A percentile compares a stretch with the other conserved stretches of the same genome.
phyloP scores from a whole-genome alignment of 2,329 filamentous ascomycete genomes.

The Trichoderma gracile region DNA sequence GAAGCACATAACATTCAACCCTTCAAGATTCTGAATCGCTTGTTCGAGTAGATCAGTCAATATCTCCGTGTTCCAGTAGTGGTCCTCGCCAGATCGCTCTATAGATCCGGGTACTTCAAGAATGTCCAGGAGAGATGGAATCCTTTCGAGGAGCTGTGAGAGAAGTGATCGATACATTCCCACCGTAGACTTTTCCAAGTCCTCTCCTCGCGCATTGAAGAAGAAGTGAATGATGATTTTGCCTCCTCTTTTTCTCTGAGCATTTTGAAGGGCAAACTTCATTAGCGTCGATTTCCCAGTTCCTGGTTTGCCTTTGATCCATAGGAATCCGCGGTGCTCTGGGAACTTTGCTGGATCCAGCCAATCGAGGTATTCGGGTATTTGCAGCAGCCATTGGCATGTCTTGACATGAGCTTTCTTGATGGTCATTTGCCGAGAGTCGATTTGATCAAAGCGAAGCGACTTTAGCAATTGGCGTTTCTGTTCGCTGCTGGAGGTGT shows the following conservation, averaged over 20 bases:
- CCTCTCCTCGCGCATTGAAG: constrained; percentile 50
- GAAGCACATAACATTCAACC: constrained; percentile 34
- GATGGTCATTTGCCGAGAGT: constrained; percentile 41
- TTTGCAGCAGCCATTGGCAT: constrained; percentile 26
- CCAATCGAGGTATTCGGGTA: constrained; percentile 24
- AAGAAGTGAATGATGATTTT: constrained; percentile 46
- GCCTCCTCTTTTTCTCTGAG: neutral
- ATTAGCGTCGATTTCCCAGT: constrained; percentile 50
- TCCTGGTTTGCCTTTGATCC: constrained; percentile 50
- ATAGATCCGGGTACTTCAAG: constrained; percentile 52
- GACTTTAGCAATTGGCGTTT: constrained; percentile 32
- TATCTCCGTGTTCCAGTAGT: constrained; percentile 7
- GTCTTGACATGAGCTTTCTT: constrained; percentile 39
- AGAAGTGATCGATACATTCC: constrained; percentile 55
- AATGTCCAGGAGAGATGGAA: constrained; percentile 34
- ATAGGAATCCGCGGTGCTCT: constrained; percentile 44
- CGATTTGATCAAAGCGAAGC: constrained; percentile 43
- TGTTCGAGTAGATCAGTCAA: constrained; percentile 29
- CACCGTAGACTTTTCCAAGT: constrained; percentile 45
- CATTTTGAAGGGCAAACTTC: constrained; percentile 39
- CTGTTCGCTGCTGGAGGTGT: neutral
- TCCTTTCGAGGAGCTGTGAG: constrained; percentile 40
- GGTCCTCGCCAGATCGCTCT: constrained; percentile 44
- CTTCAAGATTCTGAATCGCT: constrained; percentile 25
- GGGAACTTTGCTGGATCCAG: neutral